Evolutionary conservation across 2,329 filamentous ascomycete genomes (phyloP), one percentile per base, ranked within the genome.

Genomic region (Ambrosiella xylebori): DNA sequence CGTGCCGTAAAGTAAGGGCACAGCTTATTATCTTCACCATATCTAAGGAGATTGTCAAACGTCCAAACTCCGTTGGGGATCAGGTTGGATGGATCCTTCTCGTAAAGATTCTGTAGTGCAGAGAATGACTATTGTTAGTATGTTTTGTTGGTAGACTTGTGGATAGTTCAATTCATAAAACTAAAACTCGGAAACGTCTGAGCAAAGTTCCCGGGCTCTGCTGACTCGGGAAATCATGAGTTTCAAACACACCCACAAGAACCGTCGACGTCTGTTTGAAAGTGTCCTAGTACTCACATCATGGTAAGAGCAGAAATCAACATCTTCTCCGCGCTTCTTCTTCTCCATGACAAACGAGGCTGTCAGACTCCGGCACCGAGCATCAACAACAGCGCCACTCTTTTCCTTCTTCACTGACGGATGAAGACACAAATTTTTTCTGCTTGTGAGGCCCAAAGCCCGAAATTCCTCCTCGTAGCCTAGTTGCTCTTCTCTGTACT

Each of bases 331-430:
- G 57, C 85, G 83, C 56, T 95, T 88, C 69, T 95, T 98, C 74
- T 96, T 96, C 69, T 97, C 93, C 68, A 93, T 95, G 62, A 98
- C 86, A 68, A 98, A 98, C 1, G 91, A 90, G 5, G 94, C 94
- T 0, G 94, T 98, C 62, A 98, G 74, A 68, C 90, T 95, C 68
- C 93, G 82, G 71, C 93, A 98, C 63, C 90, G 80, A n/a, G 94
- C 88, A 74, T 98, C 93, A 51, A 98, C 93, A 5, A 98, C 79
- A 3, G 83, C 79, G 7, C 93, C 94, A 67, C 90, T 97, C 74
- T 97, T 98, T 70, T 98, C 93, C 58, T 88, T 80, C 71, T 91
- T 96, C 39, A 98, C 93, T 0, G 88, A 93, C 1, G 94, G 94
- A 70, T 98, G 93, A 52, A 98, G 78, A 68, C 94, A 98, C 39